These are phyloP conservation scores for Isochrysis galbana DNA, from an alignment of 78 protist genomes.

Conservation along the genomic window DNA sequence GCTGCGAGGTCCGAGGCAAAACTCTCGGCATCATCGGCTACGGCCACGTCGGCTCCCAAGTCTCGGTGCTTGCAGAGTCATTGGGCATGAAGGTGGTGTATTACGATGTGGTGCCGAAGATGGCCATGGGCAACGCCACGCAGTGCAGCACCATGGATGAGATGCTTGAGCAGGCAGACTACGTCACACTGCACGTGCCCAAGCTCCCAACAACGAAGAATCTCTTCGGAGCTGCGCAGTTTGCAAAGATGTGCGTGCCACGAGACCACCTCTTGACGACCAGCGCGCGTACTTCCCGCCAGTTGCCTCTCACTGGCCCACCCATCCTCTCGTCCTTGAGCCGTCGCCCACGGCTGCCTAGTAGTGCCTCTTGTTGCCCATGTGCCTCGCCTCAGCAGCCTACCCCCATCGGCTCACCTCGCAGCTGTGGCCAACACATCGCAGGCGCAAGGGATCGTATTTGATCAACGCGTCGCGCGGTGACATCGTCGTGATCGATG, in stretches of 20 bases:
- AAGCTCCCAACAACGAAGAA: slow-evolving; percentile 63
- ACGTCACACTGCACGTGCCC: slow-evolving; percentile 91
- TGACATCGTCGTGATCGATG: slow-evolving; percentile 71
- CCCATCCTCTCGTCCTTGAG: too few relatives aligned
- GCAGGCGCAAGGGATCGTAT: slow-evolving; percentile 62
- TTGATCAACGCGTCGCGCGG: slow-evolving; percentile 86
- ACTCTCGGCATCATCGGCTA: slow-evolving; percentile 68
- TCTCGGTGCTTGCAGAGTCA: slow-evolving; percentile 87
- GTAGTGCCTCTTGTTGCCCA: too few relatives aligned
- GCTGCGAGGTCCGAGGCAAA: slow-evolving; percentile 88
- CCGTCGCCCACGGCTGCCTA: too few relatives aligned
- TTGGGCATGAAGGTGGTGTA: slow-evolving; percentile 84
- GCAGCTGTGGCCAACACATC: too few relatives aligned
- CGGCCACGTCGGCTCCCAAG: slow-evolving; percentile 72
- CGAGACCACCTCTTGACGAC: too few relatives aligned
- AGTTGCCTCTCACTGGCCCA: too few relatives aligned
- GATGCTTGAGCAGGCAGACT: slow-evolving; percentile 59
- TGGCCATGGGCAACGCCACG: slow-evolving; percentile 80
- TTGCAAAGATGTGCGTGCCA: slow-evolving; percentile 78
- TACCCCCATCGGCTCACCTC: too few relatives aligned
- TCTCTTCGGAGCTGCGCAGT: slow-evolving; percentile 70
- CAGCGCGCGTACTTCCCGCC: too few relatives aligned
- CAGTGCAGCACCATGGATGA: slow-evolving; percentile 58
- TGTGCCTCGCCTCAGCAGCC: too few relatives aligned
- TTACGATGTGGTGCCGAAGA: slow-evolving; percentile 65